These are phyloP conservation scores for Coleophoma crateriformis DNA, from an alignment of 2,329 filamentous ascomycete species.

Conservation along the genomic window DNA sequence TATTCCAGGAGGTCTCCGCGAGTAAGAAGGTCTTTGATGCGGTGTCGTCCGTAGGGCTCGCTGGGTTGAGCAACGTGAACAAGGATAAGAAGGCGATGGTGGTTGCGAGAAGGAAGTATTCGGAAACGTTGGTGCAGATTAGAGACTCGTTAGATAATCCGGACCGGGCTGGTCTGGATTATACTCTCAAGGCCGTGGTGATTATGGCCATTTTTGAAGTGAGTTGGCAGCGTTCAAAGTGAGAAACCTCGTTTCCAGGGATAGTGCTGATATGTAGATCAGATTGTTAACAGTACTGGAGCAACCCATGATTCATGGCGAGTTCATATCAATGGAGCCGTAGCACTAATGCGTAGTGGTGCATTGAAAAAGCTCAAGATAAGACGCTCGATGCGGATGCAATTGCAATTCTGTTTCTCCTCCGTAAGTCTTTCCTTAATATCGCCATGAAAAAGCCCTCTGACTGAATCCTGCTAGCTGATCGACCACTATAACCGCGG, in stretches of 20 bases:
- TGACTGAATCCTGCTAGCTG: slow-evolving; percentile 5
- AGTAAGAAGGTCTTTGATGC: slow-evolving; percentile 40
- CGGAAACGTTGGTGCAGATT: slow-evolving; percentile 39
- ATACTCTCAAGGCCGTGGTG: slow-evolving; percentile 46
- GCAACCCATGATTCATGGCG: slow-evolving; percentile 4
- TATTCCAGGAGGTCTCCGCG: slow-evolving; percentile 12
- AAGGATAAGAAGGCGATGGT: slow-evolving; percentile 33
- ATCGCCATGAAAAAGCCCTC: neutral
- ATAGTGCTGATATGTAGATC: neutral
- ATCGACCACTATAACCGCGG: slow-evolving; percentile 10
- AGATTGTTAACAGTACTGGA: slow-evolving; percentile 11
- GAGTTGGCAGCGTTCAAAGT: neutral
- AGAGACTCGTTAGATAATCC: slow-evolving; percentile 39
- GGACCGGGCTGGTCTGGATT: slow-evolving; percentile 39
- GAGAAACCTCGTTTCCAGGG: neutral
- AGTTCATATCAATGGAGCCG: slow-evolving; percentile 15
- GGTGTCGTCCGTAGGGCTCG: slow-evolving; percentile 47
- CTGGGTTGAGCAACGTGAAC: slow-evolving; percentile 39
- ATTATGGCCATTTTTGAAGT: slow-evolving; percentile 46
- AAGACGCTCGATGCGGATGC: slow-evolving; percentile 3
- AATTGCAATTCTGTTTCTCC: slow-evolving; percentile 14
- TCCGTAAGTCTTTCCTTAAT: slow-evolving; percentile 5
- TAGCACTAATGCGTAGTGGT: slow-evolving; percentile 12
- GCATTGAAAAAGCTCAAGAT: neutral
- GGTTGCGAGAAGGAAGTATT: slow-evolving; percentile 44